Base-by-base conservation (phyloP, 164 flowering plant genomes). In the Chimonanthus salicifolius region DNA sequence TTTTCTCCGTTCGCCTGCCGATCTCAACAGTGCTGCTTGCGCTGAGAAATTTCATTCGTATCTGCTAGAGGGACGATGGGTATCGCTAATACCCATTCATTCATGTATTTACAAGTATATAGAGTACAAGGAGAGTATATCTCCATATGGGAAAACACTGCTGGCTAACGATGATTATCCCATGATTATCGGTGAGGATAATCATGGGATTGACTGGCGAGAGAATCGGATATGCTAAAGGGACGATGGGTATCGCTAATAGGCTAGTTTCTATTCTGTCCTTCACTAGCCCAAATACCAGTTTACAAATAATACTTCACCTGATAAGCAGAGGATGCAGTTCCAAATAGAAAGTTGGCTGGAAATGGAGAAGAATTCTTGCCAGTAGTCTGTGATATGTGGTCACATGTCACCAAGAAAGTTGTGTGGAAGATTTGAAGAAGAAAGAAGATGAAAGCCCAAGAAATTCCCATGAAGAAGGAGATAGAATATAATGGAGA, bases 321-420 rank as follows among this genome's bases (percentile, higher is more conserved):
- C 70, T 68, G 70, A 68, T 68, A 69, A 20, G 71, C 43, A 3
- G 71, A 69, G 18, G 71, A 43, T 5, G 71, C 60, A 51, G 71
- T 46, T 33, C 71, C 71, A 51, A 69, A 69, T 11, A 49, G 71
- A 16, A 69, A 69, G 47, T 51, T 18, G 11, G 18, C 7, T 3
- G 71, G 71, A 50, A 69, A 69, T 7, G 44, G 51, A 47, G 70
- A 68, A 48, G 50, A 7, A 68, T 16, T 48, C 21, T 68, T 13
- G 15, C n/a, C 16, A 7, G 11, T 68, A 8, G 47, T 18, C 2
- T 48, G 18, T 5, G 50, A 47, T 47, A 16, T 47, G 4, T 47
- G 51, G 16, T 48, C 50, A 48, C 70, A 68, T 68, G 70, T 47
- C 9, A 47, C 70, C 33, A 9, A 48, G 5, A 6, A 50, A 47